phyloP scores from a whole-genome alignment of 768 basidiomycete species.

The Paxillus rubicundulus region DNA sequence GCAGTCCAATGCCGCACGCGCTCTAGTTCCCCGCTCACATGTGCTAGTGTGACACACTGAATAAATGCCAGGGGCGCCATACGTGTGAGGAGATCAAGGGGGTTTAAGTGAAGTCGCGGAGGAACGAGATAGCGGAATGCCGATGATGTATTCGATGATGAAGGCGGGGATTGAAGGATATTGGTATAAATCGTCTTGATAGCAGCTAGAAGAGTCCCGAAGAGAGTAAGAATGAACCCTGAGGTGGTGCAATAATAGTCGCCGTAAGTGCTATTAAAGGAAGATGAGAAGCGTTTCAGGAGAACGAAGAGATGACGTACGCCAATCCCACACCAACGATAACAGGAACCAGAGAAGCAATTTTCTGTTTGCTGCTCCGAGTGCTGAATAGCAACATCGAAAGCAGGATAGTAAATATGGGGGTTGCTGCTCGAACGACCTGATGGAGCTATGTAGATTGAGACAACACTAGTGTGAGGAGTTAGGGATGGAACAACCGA shows the following conservation, averaged over 20 bases:
- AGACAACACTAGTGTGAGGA: background rate
- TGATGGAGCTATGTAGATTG: conserved; percentile 77
- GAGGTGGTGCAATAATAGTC: conserved; percentile 89
- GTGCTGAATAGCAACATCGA: conserved; percentile 66
- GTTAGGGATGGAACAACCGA: background rate
- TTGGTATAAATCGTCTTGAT: conserved; percentile 93
- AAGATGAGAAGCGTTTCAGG: background rate
- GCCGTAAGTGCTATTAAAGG: conserved; percentile 76
- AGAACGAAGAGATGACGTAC: conserved; percentile 35
- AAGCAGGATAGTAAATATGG: conserved; percentile 86
- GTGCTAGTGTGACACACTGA: conserved; percentile 78
- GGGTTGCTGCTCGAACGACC: conserved; percentile 89
- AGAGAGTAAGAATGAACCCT: conserved; percentile 83
- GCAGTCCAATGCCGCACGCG: conserved; percentile 50
- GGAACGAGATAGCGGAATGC: conserved; percentile 25
- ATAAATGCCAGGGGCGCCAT: conserved; percentile 92
- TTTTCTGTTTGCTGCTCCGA: conserved; percentile 56
- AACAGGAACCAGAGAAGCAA: conserved; percentile 79
- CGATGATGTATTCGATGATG: conserved; percentile 15
- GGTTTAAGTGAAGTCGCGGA: conserved; percentile 51
- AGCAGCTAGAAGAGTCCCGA: conserved; percentile 90
- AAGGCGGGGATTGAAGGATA: conserved; percentile 55
- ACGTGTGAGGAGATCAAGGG: conserved; percentile 83
- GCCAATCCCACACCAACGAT: conserved; percentile 89
- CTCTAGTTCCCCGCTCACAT: conserved; percentile 76